Percentiles rank a stretch among this genome's conserved stretches.
phyloP scores from a whole-genome alignment of 2,329 filamentous ascomycete species.

The Monosporascus sp. region DNA sequence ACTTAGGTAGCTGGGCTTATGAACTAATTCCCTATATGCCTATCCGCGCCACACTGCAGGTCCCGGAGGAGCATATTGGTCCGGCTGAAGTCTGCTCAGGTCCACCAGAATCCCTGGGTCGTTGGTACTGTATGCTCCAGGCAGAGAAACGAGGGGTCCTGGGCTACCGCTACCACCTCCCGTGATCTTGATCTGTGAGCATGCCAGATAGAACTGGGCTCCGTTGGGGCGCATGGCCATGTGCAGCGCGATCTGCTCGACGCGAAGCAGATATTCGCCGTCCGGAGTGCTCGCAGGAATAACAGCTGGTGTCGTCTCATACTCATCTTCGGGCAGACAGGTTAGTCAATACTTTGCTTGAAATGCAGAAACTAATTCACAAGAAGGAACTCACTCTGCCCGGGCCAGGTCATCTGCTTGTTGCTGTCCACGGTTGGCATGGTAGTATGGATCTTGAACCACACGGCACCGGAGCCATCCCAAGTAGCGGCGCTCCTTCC shows the following conservation, averaged over 20 bases:
- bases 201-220: constrained; percentile 35
- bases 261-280: constrained; percentile 35
- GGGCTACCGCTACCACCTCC: constrained; percentile 29
- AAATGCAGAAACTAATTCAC: background rate
- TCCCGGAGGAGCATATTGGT: constrained; percentile 24
- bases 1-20: too few relatives aligned
- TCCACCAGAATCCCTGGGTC: constrained; percentile 30
- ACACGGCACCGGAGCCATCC: constrained; percentile 32
- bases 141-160: constrained; percentile 24
- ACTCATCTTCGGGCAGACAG: constrained; percentile 19
- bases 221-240: constrained; percentile 28
- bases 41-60: constrained; percentile 17
- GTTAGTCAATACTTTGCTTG: background rate
- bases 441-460: constrained; percentile 34
- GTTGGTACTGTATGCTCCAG: constrained; percentile 27
- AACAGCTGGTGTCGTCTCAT: constrained; percentile 27
- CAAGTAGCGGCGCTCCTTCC: constrained; percentile 27
- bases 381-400: constrained; percentile 24
- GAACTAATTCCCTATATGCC: background rate
- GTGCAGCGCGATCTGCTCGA: constrained; percentile 36
- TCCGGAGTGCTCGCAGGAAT: constrained; percentile 28
- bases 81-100: constrained; percentile 19
- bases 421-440: constrained; percentile 40
- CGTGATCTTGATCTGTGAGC: constrained; percentile 33
- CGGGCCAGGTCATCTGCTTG: constrained; percentile 39